Evolutionary conservation across 2,329 filamentous ascomycete species (phyloP).

Genomic region (Fusarium poae): DNA sequence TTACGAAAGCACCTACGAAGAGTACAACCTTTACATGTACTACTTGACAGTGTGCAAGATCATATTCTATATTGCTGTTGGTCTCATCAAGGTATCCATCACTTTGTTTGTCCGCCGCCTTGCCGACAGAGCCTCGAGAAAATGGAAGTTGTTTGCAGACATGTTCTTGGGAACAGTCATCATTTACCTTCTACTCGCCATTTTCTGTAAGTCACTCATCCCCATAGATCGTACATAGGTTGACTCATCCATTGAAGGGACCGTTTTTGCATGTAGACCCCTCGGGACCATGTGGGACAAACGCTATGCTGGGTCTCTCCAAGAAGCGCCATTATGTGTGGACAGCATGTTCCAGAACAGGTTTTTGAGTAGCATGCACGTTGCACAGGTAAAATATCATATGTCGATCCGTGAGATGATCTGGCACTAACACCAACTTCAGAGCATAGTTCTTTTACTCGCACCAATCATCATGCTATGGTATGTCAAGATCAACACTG

Average conservation of each 20-base stretch:
- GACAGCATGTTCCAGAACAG: slow-evolving; percentile 17
- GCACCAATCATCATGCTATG: slow-evolving; percentile 27
- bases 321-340: slow-evolving; percentile 14
- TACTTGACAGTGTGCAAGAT: slow-evolving; percentile 21
- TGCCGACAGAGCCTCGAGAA: slow-evolving; percentile 18
- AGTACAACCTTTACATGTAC: slow-evolving; percentile 27
- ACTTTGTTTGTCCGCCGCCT: slow-evolving; percentile 26
- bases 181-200: slow-evolving; percentile 21
- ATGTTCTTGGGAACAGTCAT: slow-evolving; percentile 25
- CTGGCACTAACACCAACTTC: fast-evolving
- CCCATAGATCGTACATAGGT: fast-evolving
- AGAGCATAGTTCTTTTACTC: slow-evolving; percentile 24
- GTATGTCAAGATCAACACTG: slow-evolving; percentile 27
- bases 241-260: background rate
- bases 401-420: fast-evolving
- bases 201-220: slow-evolving; percentile 11
- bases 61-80: slow-evolving; percentile 24
- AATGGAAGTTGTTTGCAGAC: slow-evolving; percentile 29
- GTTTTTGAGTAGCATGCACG: slow-evolving; percentile 36
- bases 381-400: slow-evolving; percentile 15
- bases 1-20: slow-evolving; percentile 23
- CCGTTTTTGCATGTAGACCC: slow-evolving; percentile 19
- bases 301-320: slow-evolving; percentile 23
- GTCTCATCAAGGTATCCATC: slow-evolving; percentile 28
- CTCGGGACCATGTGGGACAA: slow-evolving; percentile 19